phyloP scores from a whole-genome alignment of 2,329 filamentous ascomycete genomes.

The Fusarium chaquense region DNA sequence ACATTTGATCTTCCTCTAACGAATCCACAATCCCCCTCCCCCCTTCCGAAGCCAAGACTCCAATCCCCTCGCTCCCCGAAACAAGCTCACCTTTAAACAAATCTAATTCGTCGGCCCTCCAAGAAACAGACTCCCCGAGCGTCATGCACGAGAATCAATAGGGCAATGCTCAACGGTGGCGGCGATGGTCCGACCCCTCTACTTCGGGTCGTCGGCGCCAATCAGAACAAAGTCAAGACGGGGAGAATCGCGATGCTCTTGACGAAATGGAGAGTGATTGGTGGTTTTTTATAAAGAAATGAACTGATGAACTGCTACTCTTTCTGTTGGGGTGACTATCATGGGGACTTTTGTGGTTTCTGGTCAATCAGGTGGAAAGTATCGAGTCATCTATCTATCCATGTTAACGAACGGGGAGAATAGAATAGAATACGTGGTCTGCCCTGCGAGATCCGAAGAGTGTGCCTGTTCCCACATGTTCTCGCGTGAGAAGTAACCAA shows the following conservation, averaged over 20 bases:
- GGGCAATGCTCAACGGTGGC: conserved; percentile 38
- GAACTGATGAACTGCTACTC: conserved; percentile 9
- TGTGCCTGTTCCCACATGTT: conserved; percentile 7
- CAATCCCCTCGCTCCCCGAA: conserved; percentile 12
- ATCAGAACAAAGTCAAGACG: conserved; percentile 15
- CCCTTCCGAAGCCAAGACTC: neutral
- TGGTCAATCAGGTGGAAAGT: neutral
- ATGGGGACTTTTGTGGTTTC: neutral
- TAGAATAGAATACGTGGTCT: neutral
- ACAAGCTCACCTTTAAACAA: conserved; percentile 26
- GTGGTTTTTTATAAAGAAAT: conserved; percentile 3
- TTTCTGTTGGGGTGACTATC: neutral
- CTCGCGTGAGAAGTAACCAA: conserved; percentile 22
- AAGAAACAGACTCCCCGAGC: conserved; percentile 33
- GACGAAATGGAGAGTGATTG: neutral
- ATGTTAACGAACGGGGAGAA: conserved; percentile 5
- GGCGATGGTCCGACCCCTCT: conserved; percentile 39
- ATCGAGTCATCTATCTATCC: no score
- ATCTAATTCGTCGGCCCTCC: conserved; percentile 29
- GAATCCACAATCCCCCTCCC: neutral
- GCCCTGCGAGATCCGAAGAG: conserved; percentile 40
- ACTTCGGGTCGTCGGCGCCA: conserved; percentile 43
- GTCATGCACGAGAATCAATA: conserved; percentile 41
- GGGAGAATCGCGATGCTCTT: conserved; percentile 34
- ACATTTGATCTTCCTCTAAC: neutral